Conservation (phyloP, 192 early-diverging fungal genomes). For the Gryganskiella cystojenkinii region DNA sequence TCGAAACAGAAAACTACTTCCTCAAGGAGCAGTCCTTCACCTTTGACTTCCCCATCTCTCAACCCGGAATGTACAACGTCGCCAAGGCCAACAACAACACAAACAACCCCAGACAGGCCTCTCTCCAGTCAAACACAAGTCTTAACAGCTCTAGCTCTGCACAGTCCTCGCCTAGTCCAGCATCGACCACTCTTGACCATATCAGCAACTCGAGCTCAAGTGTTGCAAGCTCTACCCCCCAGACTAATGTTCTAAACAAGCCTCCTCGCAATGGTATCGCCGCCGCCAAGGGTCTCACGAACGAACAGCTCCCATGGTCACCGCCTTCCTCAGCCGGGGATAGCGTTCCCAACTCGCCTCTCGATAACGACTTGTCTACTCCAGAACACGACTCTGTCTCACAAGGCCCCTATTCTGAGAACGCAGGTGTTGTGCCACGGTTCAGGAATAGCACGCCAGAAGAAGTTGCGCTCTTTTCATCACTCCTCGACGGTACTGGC, state of each 20-base stretch:
- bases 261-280: neutral
- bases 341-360: conserved; percentile 47
- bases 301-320: conserved; percentile 45
- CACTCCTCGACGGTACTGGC: conserved; percentile 37
- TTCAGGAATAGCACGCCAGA: conserved; percentile 27
- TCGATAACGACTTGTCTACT: conserved; percentile 26
- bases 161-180: conserved; percentile 12
- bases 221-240: no score
- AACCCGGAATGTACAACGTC: conserved; percentile 50
- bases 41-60: conserved; percentile 61
- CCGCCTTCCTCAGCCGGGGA: conserved; percentile 48
- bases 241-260: no score
- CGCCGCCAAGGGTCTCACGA: conserved; percentile 23
- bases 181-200: conserved; percentile 8
- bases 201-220: neutral
- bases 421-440: conserved; percentile 39
- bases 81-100: conserved; percentile 12
- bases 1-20: conserved; percentile 65
- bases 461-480: conserved; percentile 36
- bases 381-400: conserved; percentile 23
- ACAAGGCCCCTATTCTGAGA: conserved; percentile 16
- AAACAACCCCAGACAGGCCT: neutral
- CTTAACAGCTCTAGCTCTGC: conserved; percentile 4
- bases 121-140: neutral
- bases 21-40: conserved; percentile 62